These are phyloP conservation scores for Thalassiosira sp. DNA, from an alignment of 352 stramenopile species.

Conservation along the genomic window DNA sequence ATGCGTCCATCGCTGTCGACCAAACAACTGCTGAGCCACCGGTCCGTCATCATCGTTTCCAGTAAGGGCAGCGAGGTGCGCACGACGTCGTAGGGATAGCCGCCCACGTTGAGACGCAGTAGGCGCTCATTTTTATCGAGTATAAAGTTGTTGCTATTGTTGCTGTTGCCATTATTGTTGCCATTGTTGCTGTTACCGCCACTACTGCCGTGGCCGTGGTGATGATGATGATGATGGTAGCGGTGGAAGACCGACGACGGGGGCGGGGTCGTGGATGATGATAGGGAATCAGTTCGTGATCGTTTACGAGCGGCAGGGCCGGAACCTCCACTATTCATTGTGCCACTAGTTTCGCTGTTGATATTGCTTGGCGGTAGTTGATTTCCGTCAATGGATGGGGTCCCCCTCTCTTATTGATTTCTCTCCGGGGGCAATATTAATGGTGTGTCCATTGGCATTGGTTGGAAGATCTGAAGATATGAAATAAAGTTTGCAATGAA, in stretches of 20 bases:
- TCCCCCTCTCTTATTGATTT: too few relatives aligned
- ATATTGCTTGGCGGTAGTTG: too few relatives aligned
- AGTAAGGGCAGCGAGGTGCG: slow-evolving; percentile 34
- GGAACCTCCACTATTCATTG: too few relatives aligned
- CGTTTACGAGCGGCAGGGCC: slow-evolving; percentile 13
- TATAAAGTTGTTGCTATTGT: slow-evolving; percentile 4
- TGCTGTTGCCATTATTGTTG: background rate
- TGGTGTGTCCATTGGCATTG: too few relatives aligned
- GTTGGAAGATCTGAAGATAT: too few relatives aligned
- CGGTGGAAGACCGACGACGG: background rate
- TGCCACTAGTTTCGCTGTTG: too few relatives aligned
- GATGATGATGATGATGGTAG: background rate
- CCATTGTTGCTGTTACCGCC: background rate
- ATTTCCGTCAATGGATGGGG: too few relatives aligned
- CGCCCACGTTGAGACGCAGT: slow-evolving; percentile 48
- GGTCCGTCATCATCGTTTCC: slow-evolving; percentile 52
- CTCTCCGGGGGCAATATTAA: too few relatives aligned
- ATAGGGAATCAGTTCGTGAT: slow-evolving; percentile 7
- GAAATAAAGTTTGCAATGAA: too few relatives aligned
- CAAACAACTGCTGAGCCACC: slow-evolving; percentile 40
- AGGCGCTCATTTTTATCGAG: slow-evolving; percentile 25
- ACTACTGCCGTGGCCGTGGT: background rate
- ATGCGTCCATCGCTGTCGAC: slow-evolving; percentile 38
- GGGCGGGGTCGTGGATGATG: background rate
- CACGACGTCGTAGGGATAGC: slow-evolving; percentile 41